Percentiles rank a stretch among this genome's conserved stretches.
Evolutionary conservation across 306 rosid species (phyloP).

Genomic region (Sindora glabra): DNA sequence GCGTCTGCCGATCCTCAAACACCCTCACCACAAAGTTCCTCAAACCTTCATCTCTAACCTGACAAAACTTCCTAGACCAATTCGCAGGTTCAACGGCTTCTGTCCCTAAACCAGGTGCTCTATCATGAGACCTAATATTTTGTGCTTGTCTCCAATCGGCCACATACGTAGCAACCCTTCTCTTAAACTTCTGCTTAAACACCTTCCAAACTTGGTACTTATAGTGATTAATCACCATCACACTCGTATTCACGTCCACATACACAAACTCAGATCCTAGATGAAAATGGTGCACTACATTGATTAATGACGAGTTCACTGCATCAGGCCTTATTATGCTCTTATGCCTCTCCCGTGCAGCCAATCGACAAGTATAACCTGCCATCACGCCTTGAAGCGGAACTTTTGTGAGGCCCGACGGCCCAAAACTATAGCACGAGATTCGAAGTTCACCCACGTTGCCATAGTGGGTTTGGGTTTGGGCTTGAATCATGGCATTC

Average conservation of each 20-base stretch:
- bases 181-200: constrained; percentile 65
- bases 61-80: constrained; percentile 67
- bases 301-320: constrained; percentile 44
- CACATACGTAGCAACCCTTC: constrained; percentile 75
- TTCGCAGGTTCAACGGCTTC: constrained; percentile 50
- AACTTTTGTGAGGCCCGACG: constrained; percentile 37
- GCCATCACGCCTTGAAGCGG: constrained; percentile 53
- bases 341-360: constrained; percentile 60
- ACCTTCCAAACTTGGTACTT: constrained; percentile 89
- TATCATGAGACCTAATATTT: constrained; percentile 63
- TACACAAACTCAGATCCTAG: constrained; percentile 31
- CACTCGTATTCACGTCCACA: constrained; percentile 26
- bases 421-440: constrained; percentile 66
- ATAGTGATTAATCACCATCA: constrained; percentile 65
- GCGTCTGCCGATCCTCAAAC: constrained; percentile 24
- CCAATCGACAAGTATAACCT: constrained; percentile 64
- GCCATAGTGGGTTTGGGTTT: too few relatives aligned
- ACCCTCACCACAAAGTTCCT: constrained; percentile 29
- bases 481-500: constrained; percentile 26
- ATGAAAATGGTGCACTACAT: constrained; percentile 84
- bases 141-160: constrained; percentile 57
- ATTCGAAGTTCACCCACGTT: constrained; percentile 48
- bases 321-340: constrained; percentile 73
- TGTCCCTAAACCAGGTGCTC: constrained; percentile 80
- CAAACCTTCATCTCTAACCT: constrained; percentile 44